Evolutionary conservation across 345 rosid species (phyloP).

Genomic region (Acer saccharum): DNA sequence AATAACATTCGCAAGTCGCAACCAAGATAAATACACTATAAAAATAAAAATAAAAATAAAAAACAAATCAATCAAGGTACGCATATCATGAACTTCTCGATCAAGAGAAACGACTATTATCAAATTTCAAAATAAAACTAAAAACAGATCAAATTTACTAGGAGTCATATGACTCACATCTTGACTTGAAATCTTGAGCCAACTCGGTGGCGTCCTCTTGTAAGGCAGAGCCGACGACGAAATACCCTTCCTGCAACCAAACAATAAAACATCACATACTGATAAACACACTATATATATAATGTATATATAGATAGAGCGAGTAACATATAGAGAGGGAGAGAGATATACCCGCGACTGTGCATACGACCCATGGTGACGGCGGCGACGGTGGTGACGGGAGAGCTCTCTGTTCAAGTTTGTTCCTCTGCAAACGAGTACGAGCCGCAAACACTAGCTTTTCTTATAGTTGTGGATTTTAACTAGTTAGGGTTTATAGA

Average conservation of each 20-base stretch:
- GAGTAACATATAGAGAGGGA: neutral
- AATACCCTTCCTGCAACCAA: constrained; percentile 52
- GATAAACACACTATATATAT: neutral
- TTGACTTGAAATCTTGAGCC: constrained; percentile 56
- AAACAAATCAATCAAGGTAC: too few relatives aligned
- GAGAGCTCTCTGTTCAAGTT: constrained; percentile 10
- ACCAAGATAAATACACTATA: too few relatives aligned
- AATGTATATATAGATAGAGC: neutral
- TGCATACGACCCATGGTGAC: constrained; percentile 67
- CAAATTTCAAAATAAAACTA: neutral
- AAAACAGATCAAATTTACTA: neutral
- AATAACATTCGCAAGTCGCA: too few relatives aligned
- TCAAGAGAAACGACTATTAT: neutral
- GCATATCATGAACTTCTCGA: neutral
- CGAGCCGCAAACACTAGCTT: constrained; percentile 27
- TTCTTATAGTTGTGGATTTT: neutral
- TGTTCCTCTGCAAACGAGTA: constrained; percentile 8
- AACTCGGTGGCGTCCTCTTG: constrained; percentile 58
- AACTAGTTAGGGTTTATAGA: constrained; percentile 9
- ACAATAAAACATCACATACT: neutral
- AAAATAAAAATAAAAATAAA: too few relatives aligned
- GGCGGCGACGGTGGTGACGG: constrained; percentile 2
- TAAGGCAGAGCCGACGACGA: constrained; percentile 60
- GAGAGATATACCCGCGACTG: constrained; percentile 41
- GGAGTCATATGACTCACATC: constrained; percentile 45